Evolutionary conservation across 164 flowering plant species (phyloP), one percentile per base, ranked within the genome.

Genomic region (Taxillus chinensis): DNA sequence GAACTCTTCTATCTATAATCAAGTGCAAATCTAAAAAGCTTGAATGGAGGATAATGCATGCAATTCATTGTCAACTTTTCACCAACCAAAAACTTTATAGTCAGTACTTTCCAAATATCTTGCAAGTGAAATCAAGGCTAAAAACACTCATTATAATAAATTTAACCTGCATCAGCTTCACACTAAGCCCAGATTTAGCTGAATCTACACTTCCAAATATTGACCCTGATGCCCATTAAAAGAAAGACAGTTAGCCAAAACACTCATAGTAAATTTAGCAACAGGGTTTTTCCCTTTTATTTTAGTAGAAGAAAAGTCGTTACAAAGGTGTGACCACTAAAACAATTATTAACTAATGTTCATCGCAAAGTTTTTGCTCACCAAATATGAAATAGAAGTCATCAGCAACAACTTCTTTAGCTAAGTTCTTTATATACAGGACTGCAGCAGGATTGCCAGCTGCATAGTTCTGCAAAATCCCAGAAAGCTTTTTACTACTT

Each of bases 141-240:
- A 27, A 27, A 27, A 27, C 27, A 27, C 27, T 27, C 27, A 27
- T n/a, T n/a, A n/a, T 27, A 51, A 4, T 3, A 15, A 6, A 67
- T n/a, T 68, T 73, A 49, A 90, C 99, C 96, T 95, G 96, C 97
- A 95, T 90, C 64, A 95, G 68, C 74, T 85, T 90, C 62, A 95
- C 73, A 71, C 54, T 73, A 37, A 95, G 75, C 69, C 76, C 69
- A 51, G 81, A 74, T 77, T 79, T 87, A 39, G 89, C 83, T 41
- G 71, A 81, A 52, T 86, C 92, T 50, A 72, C 45, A 63, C 83
- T 83, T 69, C 82, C 91, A 77, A 93, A 93, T 55, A 90, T 58
- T 59, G 97, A 84, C 40, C 99, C 99, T 93, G 75, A 68, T 78
- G 62, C 54, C 61, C 45, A 56, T 14, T 60, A 59, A 2, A 15